Base-by-base conservation (phyloP, 2,329 filamentous ascomycete species). In the Curvularia sp. region DNA sequence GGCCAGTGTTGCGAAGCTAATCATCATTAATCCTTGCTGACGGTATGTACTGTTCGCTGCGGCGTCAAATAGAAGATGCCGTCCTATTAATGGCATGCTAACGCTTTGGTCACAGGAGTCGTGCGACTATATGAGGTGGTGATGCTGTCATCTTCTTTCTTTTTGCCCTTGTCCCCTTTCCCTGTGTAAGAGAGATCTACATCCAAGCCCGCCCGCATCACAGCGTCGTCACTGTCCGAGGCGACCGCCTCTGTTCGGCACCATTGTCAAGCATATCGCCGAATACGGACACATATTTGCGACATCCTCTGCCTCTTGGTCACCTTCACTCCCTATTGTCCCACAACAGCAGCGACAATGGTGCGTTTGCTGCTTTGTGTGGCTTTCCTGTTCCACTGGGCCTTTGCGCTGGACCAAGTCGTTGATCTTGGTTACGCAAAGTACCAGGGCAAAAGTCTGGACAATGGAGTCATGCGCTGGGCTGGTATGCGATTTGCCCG, bases 401-500 rank as follows among this genome's bases (percentile, higher is more conserved):
- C 57, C 4, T 48, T 65, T 30, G 78, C 79, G 13, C 74, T 81
- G 25, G 66, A 78, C 18, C 60, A 74, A 3, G 69, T 77, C 5
- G 86, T 92, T 13, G 80, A 90, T 60, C 80, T 93, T 21, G 83
- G 82, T 3, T 93, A 93, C 71, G 83, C 87, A 28, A 83, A 80
- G 25, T 92, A 93, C 69, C 75, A 81, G 49, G 91, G 91, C 8
- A 75, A 79, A 3, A 70, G 79, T 1, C 78, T 83, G 1, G 65
- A 75, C 0, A 84, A 85, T 65, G 88, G 87, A 1, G 78, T 92
- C 47, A 86, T 84, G 2, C 83, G 89, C 73, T 94, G 89, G 89
- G 82, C 91, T 7, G 91, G 90, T 1, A 86, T 95, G 62, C 85
- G 89, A 42, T 95, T 87, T 78, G 91, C 90, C 39, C 66, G 74